Conservation (phyloP, 768 basidiomycete species). For the Mycena capillaripes region DNA sequence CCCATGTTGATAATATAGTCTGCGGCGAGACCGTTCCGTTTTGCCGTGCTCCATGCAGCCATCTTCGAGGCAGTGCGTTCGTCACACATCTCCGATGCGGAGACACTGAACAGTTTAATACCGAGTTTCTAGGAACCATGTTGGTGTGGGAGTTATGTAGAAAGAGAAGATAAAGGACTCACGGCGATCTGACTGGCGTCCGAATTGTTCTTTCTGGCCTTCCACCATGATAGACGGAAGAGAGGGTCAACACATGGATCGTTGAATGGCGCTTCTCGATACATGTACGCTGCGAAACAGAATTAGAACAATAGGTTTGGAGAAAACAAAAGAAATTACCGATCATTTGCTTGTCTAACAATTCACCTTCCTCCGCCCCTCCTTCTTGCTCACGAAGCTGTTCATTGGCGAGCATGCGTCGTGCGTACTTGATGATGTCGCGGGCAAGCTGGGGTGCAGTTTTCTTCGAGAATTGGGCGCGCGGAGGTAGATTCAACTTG, state of each 20-base stretch:
- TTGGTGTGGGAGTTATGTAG: neutral
- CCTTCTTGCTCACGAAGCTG: neutral
- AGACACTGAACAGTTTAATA: constrained; percentile 2
- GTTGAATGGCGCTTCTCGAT: neutral
- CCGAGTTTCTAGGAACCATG: constrained; percentile 5
- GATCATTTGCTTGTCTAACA: neutral
- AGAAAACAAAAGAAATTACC: neutral
- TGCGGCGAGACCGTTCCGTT: neutral
- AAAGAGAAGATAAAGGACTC: neutral
- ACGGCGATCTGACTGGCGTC: constrained; percentile 7
- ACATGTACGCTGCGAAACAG: neutral
- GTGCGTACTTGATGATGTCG: neutral
- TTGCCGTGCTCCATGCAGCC: neutral
- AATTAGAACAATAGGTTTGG: neutral
- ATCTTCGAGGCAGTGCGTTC: constrained; percentile 2
- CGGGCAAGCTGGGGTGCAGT: neutral
- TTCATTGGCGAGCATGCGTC: neutral
- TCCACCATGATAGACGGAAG: neutral
- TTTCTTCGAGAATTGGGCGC: neutral
- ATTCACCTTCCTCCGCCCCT: neutral
- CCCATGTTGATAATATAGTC: constrained; percentile 11
- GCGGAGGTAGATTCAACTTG: neutral
- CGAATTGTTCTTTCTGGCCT: neutral
- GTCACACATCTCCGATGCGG: constrained; percentile 1
- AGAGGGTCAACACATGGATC: neutral